These are phyloP conservation scores for Macaranga tanarius DNA, from an alignment of 441 rosid species.

Conservation along the genomic window DNA sequence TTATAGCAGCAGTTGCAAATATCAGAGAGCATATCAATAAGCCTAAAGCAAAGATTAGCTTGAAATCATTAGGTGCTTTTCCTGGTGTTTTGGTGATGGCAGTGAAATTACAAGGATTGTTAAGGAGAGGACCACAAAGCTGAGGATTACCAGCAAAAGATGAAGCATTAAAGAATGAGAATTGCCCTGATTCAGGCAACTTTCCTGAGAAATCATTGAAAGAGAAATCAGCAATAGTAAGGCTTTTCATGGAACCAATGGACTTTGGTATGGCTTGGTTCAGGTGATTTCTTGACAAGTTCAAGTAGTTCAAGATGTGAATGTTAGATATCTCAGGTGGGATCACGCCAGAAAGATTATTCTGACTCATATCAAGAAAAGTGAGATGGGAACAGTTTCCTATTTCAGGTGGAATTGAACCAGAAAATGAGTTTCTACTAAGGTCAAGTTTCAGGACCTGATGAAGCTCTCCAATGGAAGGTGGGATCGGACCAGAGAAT, in stretches of 20 bases:
- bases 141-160: conserved; percentile 82
- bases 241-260: conserved; percentile 79
- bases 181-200: conserved; percentile 86
- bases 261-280: conserved; percentile 66
- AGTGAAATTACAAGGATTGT: conserved; percentile 50
- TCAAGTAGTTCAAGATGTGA: conserved; percentile 79
- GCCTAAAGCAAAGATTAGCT: conserved; percentile 77
- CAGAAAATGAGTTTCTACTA: conserved; percentile 71
- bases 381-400: conserved; percentile 80
- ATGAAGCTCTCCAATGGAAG: conserved; percentile 65
- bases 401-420: conserved; percentile 64
- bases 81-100: conserved; percentile 44
- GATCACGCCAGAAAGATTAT: conserved; percentile 75
- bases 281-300: conserved; percentile 78
- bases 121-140: conserved; percentile 81
- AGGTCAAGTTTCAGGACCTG: conserved; percentile 79
- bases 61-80: conserved; percentile 69
- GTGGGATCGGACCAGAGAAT: conserved; percentile 75
- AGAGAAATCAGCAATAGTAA: conserved; percentile 86
- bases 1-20: conserved; percentile 76
- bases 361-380: conserved; percentile 76
- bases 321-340: conserved; percentile 75
- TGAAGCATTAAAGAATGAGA: conserved; percentile 84
- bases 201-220: conserved; percentile 89
- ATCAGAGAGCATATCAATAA: conserved; percentile 78